phyloP scores from a whole-genome alignment of 805 yeast species.

The Suhomyces xylopsoci region DNA sequence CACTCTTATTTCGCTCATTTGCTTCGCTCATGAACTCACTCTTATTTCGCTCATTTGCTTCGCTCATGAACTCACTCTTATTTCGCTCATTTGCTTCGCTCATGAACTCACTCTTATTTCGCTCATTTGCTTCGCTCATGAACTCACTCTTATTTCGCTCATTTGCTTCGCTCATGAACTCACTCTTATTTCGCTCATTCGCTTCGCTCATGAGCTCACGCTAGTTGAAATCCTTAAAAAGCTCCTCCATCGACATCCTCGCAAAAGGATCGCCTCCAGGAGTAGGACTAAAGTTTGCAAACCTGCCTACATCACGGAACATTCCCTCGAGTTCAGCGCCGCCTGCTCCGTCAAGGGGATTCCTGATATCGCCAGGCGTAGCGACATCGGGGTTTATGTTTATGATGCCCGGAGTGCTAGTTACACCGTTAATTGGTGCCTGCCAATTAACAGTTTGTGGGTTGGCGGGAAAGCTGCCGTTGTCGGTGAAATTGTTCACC shows the following conservation, averaged over 20 bases:
- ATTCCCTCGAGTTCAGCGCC: neutral
- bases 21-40: too few species aligned
- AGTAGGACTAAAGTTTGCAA: neutral
- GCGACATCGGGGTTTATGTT: neutral
- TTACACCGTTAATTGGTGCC: neutral
- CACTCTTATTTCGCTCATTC: too few species aligned
- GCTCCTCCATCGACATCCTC: conserved; percentile 5
- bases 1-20: too few species aligned
- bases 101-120: too few species aligned
- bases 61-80: too few species aligned
- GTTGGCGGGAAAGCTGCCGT: neutral
- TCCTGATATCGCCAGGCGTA: neutral
- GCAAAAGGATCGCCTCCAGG: neutral
- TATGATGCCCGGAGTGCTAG: neutral
- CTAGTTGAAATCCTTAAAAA: conserved; percentile 8
- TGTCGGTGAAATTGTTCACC: neutral
- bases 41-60: too few species aligned
- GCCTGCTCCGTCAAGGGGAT: neutral
- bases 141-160: too few species aligned
- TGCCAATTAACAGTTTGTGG: neutral
- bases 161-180: too few species aligned
- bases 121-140: too few species aligned
- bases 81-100: too few species aligned
- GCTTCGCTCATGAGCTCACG: too few species aligned
- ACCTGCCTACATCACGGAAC: neutral